Evolutionary conservation across 2,329 filamentous ascomycete species (phyloP).

Genomic region (Pestalotiopsis fici): DNA sequence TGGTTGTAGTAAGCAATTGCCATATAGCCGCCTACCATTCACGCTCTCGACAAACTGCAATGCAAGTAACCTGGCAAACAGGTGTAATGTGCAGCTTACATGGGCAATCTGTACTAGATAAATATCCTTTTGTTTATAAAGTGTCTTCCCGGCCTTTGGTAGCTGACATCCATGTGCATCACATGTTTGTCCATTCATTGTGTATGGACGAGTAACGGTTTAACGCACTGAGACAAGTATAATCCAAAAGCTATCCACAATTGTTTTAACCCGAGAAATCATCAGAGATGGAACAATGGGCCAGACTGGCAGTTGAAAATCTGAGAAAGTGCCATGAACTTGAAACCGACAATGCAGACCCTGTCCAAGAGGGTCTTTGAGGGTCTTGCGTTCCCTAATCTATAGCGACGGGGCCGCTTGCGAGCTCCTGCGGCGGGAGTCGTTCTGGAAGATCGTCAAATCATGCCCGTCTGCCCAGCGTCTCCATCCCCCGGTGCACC

Average conservation of each 20-base stretch:
- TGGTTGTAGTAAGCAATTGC: not conserved
- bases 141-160: no score
- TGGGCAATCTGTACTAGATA: no score
- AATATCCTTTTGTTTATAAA: no score
- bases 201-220: not conserved
- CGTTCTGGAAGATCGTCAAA: not conserved
- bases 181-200: not conserved
- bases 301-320: not conserved
- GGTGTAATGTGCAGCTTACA: no score
- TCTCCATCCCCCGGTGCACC: not conserved
- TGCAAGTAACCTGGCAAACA: no score
- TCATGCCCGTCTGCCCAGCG: not conserved
- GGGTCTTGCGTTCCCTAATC: not conserved
- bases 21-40: not conserved
- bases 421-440: not conserved
- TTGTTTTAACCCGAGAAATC: not conserved
- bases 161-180: not conserved
- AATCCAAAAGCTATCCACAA: not conserved
- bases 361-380: not conserved
- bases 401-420: not conserved
- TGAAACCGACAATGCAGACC: conserved; percentile 3
- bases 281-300: not conserved
- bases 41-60: not conserved
- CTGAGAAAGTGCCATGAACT: not conserved
- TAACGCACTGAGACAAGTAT: not conserved